phyloP scores from a whole-genome alignment of 345 rosid species.

The Xanthoceras sorbifolium region DNA sequence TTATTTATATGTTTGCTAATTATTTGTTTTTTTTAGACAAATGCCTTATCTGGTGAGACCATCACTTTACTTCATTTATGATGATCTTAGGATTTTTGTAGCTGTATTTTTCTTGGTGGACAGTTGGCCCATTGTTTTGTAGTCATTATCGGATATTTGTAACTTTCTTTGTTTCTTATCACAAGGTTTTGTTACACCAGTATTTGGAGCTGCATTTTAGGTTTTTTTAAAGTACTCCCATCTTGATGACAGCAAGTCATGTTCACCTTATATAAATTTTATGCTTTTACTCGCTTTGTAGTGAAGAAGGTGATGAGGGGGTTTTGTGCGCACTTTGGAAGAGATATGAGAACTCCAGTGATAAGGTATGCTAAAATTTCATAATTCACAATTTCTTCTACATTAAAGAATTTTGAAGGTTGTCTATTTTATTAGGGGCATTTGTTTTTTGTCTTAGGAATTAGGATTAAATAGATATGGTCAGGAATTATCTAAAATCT shows the following conservation, averaged over 20 bases:
- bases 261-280: not conserved
- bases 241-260: constrained; percentile 3
- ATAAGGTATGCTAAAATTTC: constrained; percentile 47
- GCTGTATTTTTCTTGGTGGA: not conserved
- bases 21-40: not conserved
- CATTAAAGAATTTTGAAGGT: constrained; percentile 6
- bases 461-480: not conserved
- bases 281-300: constrained; percentile 21
- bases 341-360: constrained; percentile 46
- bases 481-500: not conserved
- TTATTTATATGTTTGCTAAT: not conserved
- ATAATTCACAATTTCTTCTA: not conserved
- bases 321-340: constrained; percentile 57
- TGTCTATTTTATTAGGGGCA: not conserved
- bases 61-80: not conserved
- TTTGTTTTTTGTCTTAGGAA: not conserved
- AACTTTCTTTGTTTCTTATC: not conserved
- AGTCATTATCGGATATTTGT: not conserved
- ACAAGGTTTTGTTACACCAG: constrained; percentile 7
- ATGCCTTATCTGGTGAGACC: constrained; percentile 2
- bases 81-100: not conserved
- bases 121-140: not conserved
- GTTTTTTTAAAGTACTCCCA: not conserved
- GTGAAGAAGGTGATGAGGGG: constrained; percentile 59
- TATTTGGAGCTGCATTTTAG: constrained; percentile 6